A percentile compares a stretch with the other conserved stretches of the same genome.
phyloP scores from a whole-genome alignment of 2,329 filamentous ascomycete species.

The Alternaria atra region DNA sequence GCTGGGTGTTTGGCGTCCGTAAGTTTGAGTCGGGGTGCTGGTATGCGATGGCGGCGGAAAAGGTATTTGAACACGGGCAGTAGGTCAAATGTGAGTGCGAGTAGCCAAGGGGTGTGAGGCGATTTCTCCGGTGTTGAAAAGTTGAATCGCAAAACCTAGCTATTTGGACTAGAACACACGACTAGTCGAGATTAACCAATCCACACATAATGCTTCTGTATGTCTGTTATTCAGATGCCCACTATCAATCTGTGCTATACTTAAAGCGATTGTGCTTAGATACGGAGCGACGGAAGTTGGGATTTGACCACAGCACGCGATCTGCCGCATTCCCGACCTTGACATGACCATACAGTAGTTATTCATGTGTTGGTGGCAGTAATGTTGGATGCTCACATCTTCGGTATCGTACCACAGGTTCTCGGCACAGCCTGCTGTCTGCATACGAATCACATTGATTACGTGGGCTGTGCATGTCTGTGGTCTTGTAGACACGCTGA shows the following conservation, averaged over 20 bases:
- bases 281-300: too few species aligned
- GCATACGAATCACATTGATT: neutral
- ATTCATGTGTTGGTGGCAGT: neutral
- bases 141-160: too few species aligned
- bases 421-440: neutral
- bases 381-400: neutral
- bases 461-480: slow-evolving; percentile 30
- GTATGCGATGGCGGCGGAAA: slow-evolving; percentile 5
- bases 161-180: too few species aligned
- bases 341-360: neutral
- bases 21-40: neutral
- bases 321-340: too few species aligned
- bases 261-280: too few species aligned
- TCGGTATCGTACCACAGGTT: neutral
- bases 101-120: neutral
- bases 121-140: too few species aligned
- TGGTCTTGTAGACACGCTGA: slow-evolving; percentile 12
- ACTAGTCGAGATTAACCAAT: too few species aligned
- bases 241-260: too few species aligned
- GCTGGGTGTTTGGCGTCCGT: neutral
- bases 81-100: neutral
- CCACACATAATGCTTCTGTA: too few species aligned
- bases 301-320: too few species aligned
- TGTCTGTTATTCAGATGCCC: too few species aligned
- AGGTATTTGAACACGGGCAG: neutral